phyloP scores from a whole-genome alignment of 257 asterid genomes.

The Solanum lignicaule region DNA sequence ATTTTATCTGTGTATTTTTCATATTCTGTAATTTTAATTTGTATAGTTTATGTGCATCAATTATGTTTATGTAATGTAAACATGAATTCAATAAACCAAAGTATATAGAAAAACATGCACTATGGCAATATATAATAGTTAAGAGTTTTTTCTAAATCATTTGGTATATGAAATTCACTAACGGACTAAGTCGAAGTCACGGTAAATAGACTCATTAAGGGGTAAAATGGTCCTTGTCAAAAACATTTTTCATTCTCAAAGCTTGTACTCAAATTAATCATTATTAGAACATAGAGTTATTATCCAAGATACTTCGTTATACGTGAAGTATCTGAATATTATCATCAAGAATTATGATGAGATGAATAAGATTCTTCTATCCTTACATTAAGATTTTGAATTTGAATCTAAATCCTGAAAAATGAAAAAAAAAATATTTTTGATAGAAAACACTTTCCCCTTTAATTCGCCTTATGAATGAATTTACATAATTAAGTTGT shows the following conservation, averaged over 20 bases:
- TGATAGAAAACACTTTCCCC: too few relatives aligned
- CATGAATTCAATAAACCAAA: not conserved
- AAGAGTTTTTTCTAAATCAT: not conserved
- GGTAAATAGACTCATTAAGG: too few relatives aligned
- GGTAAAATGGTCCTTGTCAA: too few relatives aligned
- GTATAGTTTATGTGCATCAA: not conserved
- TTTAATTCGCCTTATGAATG: too few relatives aligned
- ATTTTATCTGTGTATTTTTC: not conserved
- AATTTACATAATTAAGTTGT: not conserved
- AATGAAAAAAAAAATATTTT: not conserved
- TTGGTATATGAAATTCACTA: not conserved
- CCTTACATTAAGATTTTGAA: not conserved
- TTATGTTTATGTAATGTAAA: not conserved
- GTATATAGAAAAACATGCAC: not conserved
- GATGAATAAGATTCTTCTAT: not conserved
- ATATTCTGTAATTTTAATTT: not conserved
- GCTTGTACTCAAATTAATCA: not conserved
- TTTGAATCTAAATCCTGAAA: not conserved
- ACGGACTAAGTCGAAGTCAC: too few relatives aligned
- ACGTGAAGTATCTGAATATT: not conserved
- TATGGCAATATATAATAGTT: not conserved
- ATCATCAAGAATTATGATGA: not conserved
- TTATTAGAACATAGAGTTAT: not conserved
- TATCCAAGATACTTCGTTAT: not conserved
- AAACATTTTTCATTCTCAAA: too few relatives aligned